phyloP scores from a whole-genome alignment of 805 yeast species.

The Kluyveromyces wickerhamii region DNA sequence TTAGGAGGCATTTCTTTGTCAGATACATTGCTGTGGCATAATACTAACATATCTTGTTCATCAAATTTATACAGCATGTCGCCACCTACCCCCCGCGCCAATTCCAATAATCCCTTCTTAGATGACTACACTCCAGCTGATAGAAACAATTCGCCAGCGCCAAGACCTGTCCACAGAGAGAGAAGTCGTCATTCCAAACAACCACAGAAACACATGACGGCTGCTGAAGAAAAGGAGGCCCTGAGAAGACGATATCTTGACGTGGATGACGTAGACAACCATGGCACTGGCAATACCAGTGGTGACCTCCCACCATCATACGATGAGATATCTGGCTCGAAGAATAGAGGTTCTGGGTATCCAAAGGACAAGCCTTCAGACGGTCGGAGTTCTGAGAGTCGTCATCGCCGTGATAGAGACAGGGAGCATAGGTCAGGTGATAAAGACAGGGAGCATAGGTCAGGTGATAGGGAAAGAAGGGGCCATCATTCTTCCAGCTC shows the following conservation, averaged over 20 bases:
- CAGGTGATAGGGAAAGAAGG: conserved; percentile 9
- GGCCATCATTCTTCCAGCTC: conserved; percentile 11
- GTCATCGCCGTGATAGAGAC: conserved; percentile 14
- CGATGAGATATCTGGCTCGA: conserved; percentile 58
- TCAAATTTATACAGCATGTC: conserved; percentile 16
- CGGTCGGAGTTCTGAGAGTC: conserved; percentile 8
- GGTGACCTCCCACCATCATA: conserved; percentile 53
- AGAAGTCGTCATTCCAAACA: not conserved
- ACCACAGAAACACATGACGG: conserved; percentile 26
- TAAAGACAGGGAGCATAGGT: conserved; percentile 15
- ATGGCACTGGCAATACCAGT: conserved; percentile 1
- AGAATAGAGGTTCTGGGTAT: conserved; percentile 36
- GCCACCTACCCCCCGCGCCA: conserved; percentile 11
- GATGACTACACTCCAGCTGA: conserved; percentile 18
- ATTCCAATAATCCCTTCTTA: conserved; percentile 29
- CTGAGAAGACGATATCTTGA: conserved; percentile 28
- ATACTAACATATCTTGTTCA: too few relatives aligned
- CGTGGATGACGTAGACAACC: conserved; percentile 6
- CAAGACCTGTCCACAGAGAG: not conserved
- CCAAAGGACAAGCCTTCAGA: conserved; percentile 45
- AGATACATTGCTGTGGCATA: too few relatives aligned
- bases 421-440: conserved; percentile 13
- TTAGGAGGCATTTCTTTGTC: too few relatives aligned
- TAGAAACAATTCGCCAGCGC: conserved; percentile 4
- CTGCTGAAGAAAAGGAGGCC: conserved; percentile 27